Conservation (phyloP, 495 filamentous ascomycete genomes). For the Tricharina praecox region DNA sequence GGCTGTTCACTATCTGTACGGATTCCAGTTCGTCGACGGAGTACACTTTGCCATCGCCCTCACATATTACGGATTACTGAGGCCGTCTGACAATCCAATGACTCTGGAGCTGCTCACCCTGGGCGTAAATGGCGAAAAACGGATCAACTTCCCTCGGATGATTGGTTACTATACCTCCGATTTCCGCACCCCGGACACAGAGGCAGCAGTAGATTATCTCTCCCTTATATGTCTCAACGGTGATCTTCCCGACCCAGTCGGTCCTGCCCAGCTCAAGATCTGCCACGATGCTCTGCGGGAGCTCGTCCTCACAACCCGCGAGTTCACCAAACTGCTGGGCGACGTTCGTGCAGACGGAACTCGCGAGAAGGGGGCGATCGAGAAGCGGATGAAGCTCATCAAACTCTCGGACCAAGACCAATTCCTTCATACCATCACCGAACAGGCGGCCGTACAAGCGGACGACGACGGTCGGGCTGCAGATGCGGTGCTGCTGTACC, state of each 20-base stretch:
- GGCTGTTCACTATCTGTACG: slow-evolving; percentile 75
- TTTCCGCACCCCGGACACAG: slow-evolving; percentile 75
- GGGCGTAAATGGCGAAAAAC: slow-evolving; percentile 55
- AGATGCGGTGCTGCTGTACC: slow-evolving; percentile 85
- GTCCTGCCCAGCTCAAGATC: slow-evolving; percentile 58
- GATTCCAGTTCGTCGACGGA: slow-evolving; percentile 73
- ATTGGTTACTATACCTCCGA: slow-evolving; percentile 88
- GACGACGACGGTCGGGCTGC: slow-evolving; percentile 85
- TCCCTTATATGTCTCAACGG: slow-evolving; percentile 81
- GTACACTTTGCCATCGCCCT: slow-evolving; percentile 88
- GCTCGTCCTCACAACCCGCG: slow-evolving; percentile 80
- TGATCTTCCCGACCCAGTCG: slow-evolving; percentile 55
- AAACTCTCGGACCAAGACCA: slow-evolving; percentile 59
- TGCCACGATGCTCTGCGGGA: slow-evolving; percentile 93
- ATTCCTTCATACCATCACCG: slow-evolving; percentile 70
- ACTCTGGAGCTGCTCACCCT: slow-evolving; percentile 29
- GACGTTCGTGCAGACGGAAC: slow-evolving; percentile 71
- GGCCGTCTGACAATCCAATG: slow-evolving; percentile 27
- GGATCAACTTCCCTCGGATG: slow-evolving; percentile 87
- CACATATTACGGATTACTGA: slow-evolving; percentile 77
- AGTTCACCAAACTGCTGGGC: slow-evolving; percentile 84
- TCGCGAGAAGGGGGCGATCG: slow-evolving; percentile 69
- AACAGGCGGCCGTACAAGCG: slow-evolving; percentile 75
- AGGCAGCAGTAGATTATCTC: slow-evolving; percentile 84
- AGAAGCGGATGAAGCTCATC: slow-evolving; percentile 74